phyloP scores from a whole-genome alignment of 495 filamentous ascomycete genomes.

The Penicillium pulvis region DNA sequence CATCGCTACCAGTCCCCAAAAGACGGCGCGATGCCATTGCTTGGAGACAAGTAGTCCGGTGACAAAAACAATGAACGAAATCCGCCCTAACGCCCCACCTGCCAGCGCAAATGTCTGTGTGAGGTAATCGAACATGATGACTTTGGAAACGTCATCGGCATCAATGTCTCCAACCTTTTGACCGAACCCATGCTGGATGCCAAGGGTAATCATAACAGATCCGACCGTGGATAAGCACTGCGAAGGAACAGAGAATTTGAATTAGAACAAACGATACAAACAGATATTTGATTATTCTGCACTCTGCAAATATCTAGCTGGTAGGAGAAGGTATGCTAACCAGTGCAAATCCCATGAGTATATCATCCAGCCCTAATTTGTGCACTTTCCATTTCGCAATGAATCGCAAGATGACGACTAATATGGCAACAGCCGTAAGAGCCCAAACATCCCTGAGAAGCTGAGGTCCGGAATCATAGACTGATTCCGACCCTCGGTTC shows the following conservation, averaged over 20 bases:
- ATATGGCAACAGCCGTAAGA: conserved; percentile 22
- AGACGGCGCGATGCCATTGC: conserved; percentile 24
- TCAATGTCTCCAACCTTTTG: conserved; percentile 16
- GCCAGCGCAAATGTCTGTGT: conserved; percentile 28
- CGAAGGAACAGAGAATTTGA: conserved; percentile 3
- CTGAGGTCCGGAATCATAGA: conserved; percentile 17
- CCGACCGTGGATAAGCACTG: conserved; percentile 28
- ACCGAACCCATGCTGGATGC: conserved; percentile 28
- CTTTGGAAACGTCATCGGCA: conserved; percentile 9
- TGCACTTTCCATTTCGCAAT: conserved; percentile 27
- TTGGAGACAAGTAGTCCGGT: conserved; percentile 38
- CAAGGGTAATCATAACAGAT: conserved; percentile 28
- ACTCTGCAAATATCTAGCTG: not conserved
- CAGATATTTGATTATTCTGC: not conserved
- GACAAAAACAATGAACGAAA: conserved; percentile 46
- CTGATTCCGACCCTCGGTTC: not conserved
- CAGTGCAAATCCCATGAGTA: conserved; percentile 29
- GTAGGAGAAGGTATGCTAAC: conserved; percentile 21
- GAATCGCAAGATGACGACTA: conserved; percentile 24
- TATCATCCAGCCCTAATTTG: conserved; percentile 32
- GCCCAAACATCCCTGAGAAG: conserved; percentile 33
- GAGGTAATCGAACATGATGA: conserved; percentile 33
- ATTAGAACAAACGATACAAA: not conserved
- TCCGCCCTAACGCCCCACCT: conserved; percentile 26
- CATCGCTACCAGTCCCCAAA: conserved; percentile 36